phyloP scores from a whole-genome alignment of 2,329 filamentous ascomycete genomes.

The Claviceps spartinae region DNA sequence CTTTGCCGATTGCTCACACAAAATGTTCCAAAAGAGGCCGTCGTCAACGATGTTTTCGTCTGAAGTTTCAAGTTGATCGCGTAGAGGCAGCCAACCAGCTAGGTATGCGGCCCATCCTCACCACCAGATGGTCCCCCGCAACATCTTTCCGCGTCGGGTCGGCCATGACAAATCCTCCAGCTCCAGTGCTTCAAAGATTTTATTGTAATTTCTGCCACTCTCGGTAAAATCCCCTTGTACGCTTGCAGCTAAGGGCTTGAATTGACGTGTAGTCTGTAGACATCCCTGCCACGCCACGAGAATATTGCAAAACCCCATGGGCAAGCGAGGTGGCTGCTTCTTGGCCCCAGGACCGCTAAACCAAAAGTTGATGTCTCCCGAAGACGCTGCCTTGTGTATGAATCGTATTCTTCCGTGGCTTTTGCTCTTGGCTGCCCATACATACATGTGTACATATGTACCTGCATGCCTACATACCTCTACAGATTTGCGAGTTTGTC shows the following conservation, averaged over 20 bases:
- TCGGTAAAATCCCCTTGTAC: slow-evolving; percentile 2
- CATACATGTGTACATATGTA: background rate
- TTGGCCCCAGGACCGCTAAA: background rate
- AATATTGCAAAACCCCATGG: slow-evolving; percentile 1
- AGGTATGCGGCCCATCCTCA: too few relatives aligned
- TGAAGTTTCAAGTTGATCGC: too few relatives aligned
- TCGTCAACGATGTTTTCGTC: too few relatives aligned
- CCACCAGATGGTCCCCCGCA: too few relatives aligned
- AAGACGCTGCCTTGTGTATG: background rate
- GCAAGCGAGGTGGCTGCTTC: slow-evolving; percentile 4
- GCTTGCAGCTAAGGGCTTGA: background rate
- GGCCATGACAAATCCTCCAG: too few relatives aligned
- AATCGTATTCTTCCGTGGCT: background rate
- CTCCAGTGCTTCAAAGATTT: too few relatives aligned
- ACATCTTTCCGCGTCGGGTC: too few relatives aligned
- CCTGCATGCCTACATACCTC: too few relatives aligned
- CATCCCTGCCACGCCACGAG: slow-evolving; percentile 3
- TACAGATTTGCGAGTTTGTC: too few relatives aligned
- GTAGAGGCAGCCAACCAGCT: too few relatives aligned
- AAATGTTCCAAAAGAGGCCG: too few relatives aligned
- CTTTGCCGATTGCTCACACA: too few relatives aligned
- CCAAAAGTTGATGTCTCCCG: background rate
- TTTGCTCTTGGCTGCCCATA: background rate
- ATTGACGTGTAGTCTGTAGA: background rate
- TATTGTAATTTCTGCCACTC: background rate